Evolutionary conservation across 495 filamentous ascomycete species (phyloP), one percentile per base, ranked within the genome.

Genomic region (Aspergillus carlsbadensis): DNA sequence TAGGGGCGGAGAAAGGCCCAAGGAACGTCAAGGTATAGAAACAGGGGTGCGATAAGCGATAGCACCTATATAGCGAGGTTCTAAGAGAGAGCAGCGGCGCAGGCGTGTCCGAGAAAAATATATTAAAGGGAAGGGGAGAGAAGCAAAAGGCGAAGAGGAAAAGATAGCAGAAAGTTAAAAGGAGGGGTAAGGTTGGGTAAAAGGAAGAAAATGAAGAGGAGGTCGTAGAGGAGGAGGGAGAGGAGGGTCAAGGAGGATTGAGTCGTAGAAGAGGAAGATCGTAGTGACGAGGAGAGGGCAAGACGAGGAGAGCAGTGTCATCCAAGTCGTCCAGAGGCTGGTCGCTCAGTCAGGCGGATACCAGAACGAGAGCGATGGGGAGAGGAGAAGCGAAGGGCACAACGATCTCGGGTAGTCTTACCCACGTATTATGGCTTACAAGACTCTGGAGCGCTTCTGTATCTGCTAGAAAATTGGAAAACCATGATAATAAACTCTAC

Each of bases 161-260:
- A 50, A 26, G 21, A 50, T 50, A 50, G 47, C 47, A 50, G 46
- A 49, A 37, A 50, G 47, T 39, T 49, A 10, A 53, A 61, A 22
- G 53, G 54, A 54, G 52, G 60, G 59, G 62, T 64, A 60, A 61
- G 52, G 51, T 58, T 59, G 54, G 57, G 59, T 52, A 47, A 17
- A 54, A 54, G 35, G 36, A 48, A 48, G 35, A 49, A 49, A 35
- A 49, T 43, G 15, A 47, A 41, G 42, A 29, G 7, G 20, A 20
- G 35, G 44, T 17, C 20, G 49, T 50, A 46, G 39, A 56, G 52
- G 60, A 64, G 53, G 62, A 64, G 60, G 37, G 59, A 52, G 57
- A 64, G 51, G 36, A 56, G 57, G 24, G 47, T 37, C 59, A 40
- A 47, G 39, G 35, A 57, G 29, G 10, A 43, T 31, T 31, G 49